phyloP scores from a whole-genome alignment of 352 stramenopile genomes.

The Phytophthora rubi region DNA sequence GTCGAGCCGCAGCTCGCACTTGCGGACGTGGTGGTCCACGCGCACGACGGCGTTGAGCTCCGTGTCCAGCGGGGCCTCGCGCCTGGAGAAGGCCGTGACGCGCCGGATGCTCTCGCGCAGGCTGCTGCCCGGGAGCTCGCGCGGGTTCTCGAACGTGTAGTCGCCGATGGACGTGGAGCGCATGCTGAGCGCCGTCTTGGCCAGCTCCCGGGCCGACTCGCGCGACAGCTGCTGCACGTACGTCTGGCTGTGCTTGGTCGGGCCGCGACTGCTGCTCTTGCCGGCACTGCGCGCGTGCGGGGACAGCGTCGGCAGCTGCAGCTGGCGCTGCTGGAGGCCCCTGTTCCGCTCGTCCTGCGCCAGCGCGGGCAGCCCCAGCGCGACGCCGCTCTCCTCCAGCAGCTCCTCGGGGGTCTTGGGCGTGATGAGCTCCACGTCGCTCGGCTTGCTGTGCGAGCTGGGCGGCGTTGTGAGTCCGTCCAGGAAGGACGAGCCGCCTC shows the following conservation, averaged over 20 bases:
- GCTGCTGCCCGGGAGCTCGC: constrained; percentile 51
- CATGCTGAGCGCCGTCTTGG: constrained; percentile 70
- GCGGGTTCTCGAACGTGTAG: constrained; percentile 74
- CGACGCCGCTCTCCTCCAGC: background rate
- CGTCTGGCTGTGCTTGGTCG: constrained; percentile 38
- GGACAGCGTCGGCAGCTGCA: constrained; percentile 64
- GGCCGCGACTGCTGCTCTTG: constrained; percentile 23
- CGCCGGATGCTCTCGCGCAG: constrained; percentile 83
- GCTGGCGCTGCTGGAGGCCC: constrained; percentile 69
- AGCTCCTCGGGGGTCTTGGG: constrained; percentile 39
- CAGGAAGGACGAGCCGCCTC: constrained; percentile 21
- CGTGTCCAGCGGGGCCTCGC: constrained; percentile 72
- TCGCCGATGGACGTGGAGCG: constrained; percentile 80
- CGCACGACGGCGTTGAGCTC: constrained; percentile 55
- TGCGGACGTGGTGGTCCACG: constrained; percentile 46
- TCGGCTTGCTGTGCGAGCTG: constrained; percentile 24
- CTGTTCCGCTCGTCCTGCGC: constrained; percentile 25
- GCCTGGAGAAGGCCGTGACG: constrained; percentile 81
- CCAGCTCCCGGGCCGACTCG: constrained; percentile 69
- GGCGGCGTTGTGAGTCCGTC: constrained; percentile 39
- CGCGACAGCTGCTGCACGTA: constrained; percentile 50
- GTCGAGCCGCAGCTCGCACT: constrained; percentile 69
- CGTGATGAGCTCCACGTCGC: constrained; percentile 34
- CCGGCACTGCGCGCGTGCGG: constrained; percentile 38
- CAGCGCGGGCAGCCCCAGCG: constrained; percentile 35